Base-by-base conservation (phyloP, 805 yeast genomes). In the Wickerhamomyces tratensis region DNA sequence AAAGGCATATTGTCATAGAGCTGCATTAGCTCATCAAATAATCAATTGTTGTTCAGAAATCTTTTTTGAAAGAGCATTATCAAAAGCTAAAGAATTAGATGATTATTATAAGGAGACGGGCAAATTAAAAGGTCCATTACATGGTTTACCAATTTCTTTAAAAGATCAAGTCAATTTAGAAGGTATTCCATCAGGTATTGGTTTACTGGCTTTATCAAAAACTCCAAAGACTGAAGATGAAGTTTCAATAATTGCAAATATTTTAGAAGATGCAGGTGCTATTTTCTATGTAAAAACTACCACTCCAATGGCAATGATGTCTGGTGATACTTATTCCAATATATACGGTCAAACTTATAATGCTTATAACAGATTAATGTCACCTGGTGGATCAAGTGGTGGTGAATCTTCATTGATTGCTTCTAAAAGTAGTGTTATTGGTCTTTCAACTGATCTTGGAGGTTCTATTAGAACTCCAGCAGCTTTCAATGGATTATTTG, bases 91-190 rank as follows among this genome's bases (percentile, higher is more conserved):
- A 49, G 64, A 56, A 41, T 63, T 79, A 46, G 88, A 81, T 53
- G 74, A 64, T 12, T 69, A 71, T 52, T 74, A 49, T 43, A 58
- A 55, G 41, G 51, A 61, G 37, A 61, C 71, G 38, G 82, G 82
- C 12, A 63, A 73, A 49, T 57, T 72, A 5, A 58, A 74, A 38
- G 87, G 87, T 29, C 82, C 83, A 2, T 65, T 81, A 38, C 87
- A 81, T 49, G 87, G 87, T 0, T 53, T 81, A 25, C 87, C 87
- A 11, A 63, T 80, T 36, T 76, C 84, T 0, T 61, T 79, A 42
- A 81, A 81, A 47, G 81, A 59, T 41, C 53, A 59, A 31, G 31
- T 56, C 27, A 53, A 57, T 43, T 50, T 77, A 41, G 61, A 61
- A 41, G 81, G 79, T 4, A 64, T 66, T 25, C 70, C 70, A 8